A percentile compares a stretch with the other conserved stretches of the same genome.
Evolutionary conservation across 2,329 filamentous ascomycete genomes (phyloP).

Genomic region (Coleophoma eucalyptorum): DNA sequence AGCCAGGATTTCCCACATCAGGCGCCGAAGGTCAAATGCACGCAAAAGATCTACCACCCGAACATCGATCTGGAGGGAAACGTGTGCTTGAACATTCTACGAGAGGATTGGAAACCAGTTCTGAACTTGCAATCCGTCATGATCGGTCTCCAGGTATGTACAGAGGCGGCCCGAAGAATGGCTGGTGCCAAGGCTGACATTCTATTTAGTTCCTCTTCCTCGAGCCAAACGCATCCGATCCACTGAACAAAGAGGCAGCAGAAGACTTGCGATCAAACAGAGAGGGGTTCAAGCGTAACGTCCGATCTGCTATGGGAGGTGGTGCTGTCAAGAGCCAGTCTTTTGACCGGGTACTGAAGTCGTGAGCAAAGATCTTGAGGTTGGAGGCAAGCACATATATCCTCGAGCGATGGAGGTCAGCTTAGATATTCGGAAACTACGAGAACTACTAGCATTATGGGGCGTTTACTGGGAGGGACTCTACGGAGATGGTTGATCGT

Average conservation of each 20-base stretch:
- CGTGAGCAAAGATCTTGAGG: constrained; percentile 7
- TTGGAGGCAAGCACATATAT: too few relatives aligned
- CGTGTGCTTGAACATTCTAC: constrained; percentile 93
- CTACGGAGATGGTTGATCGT: too few relatives aligned
- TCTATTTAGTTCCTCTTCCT: constrained; percentile 81
- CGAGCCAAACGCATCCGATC: constrained; percentile 94
- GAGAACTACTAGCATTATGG: constrained; percentile 16
- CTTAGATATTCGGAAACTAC: background rate
- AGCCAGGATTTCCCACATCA: constrained; percentile 96
- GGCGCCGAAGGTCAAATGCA: constrained; percentile 94
- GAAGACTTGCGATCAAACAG: constrained; percentile 84
- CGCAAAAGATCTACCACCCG: constrained; percentile 97
- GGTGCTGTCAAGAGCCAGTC: constrained; percentile 66
- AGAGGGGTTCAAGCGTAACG: constrained; percentile 89
- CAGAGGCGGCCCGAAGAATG: background rate
- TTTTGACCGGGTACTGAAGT: constrained; percentile 76
- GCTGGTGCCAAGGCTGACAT: background rate
- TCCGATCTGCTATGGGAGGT: constrained; percentile 78
- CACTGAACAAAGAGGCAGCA: constrained; percentile 97
- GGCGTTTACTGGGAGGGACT: constrained; percentile 11
- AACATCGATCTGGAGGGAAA: constrained; percentile 98
- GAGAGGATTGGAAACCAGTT: constrained; percentile 99
- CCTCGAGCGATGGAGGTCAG: background rate
- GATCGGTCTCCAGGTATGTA: constrained; percentile 77
- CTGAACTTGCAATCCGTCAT: constrained; percentile 96